phyloP scores from a whole-genome alignment of 2,329 filamentous ascomycete genomes.

The Paramyrothecium sp. region DNA sequence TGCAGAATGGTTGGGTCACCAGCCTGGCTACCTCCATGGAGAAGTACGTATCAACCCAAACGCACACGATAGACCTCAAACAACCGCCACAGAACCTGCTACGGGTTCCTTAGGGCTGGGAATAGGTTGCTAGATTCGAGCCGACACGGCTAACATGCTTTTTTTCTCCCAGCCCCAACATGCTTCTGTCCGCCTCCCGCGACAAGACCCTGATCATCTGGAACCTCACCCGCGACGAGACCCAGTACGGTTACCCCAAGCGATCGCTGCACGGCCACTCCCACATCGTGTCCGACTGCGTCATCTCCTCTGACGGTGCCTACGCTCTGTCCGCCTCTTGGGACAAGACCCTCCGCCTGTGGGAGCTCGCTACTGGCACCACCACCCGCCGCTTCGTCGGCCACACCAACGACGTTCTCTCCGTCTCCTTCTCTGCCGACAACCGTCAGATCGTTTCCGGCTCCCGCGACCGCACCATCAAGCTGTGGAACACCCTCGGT shows the following conservation, averaged over 20 bases:
- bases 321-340: slow-evolving; percentile 98
- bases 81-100: too few relatives aligned
- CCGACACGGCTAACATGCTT: too few relatives aligned
- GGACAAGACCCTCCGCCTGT: slow-evolving; percentile 99
- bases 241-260: slow-evolving; percentile 98
- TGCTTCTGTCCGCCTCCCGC: slow-evolving; percentile 95
- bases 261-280: slow-evolving; percentile 98
- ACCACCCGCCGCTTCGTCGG: slow-evolving; percentile 98
- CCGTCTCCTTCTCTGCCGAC: slow-evolving; percentile 99
- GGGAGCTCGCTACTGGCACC: slow-evolving; percentile 96
- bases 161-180: slow-evolving; percentile 82
- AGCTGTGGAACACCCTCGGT: slow-evolving; percentile 99
- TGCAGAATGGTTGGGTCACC: slow-evolving; percentile 94
- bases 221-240: slow-evolving; percentile 99
- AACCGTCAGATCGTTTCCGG: slow-evolving; percentile 99
- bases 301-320: slow-evolving; percentile 99
- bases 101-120: too few relatives aligned
- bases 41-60: slow-evolving; percentile 65
- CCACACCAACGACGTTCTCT: slow-evolving; percentile 99
- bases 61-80: neutral
- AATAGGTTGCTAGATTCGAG: too few relatives aligned
- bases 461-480: slow-evolving; percentile 97
- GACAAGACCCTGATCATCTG: slow-evolving; percentile 99
- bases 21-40: slow-evolving; percentile 97
- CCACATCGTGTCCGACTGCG: slow-evolving; percentile 99